Conservation (phyloP, 345 rosid species). For the Adansonia digitata region DNA sequence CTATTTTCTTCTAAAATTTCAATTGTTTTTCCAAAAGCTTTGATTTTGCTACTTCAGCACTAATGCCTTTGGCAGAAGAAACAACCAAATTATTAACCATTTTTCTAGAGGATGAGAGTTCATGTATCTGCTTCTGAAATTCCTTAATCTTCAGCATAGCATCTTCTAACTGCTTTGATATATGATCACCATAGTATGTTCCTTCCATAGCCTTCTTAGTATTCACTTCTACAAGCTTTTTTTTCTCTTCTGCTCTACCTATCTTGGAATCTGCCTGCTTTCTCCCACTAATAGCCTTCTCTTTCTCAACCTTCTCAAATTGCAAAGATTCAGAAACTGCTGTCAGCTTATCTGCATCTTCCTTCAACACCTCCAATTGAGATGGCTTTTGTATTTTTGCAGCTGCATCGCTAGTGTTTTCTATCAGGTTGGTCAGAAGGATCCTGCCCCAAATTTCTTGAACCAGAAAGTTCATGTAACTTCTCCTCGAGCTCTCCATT, state of each 20-base stretch:
- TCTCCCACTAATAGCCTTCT: constrained; percentile 21
- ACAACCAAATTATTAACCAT: constrained; percentile 18
- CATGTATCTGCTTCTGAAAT: constrained; percentile 38
- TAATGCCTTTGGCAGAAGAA: constrained; percentile 25
- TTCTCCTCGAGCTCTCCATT: constrained; percentile 33
- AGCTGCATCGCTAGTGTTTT: background rate
- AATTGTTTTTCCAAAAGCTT: constrained; percentile 55
- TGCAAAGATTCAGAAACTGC: constrained; percentile 10
- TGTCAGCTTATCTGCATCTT: constrained; percentile 27
- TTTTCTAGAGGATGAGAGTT: constrained; percentile 34
- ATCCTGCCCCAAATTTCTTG: constrained; percentile 10
- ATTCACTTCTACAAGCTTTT: constrained; percentile 20
- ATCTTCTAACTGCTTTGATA: constrained; percentile 37
- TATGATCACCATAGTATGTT: constrained; percentile 28
- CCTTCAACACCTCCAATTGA: constrained; percentile 43
- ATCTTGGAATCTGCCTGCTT: constrained; percentile 21
- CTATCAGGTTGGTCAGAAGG: constrained; percentile 10
- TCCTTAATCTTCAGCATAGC: constrained; percentile 34
- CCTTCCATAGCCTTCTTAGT: constrained; percentile 31
- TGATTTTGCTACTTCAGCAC: constrained; percentile 31
- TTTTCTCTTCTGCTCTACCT: constrained; percentile 18
- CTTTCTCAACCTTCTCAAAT: constrained; percentile 17
- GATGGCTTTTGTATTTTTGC: constrained; percentile 1
- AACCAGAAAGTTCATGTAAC: constrained; percentile 14
- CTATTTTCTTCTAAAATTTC: constrained; percentile 50